A percentile compares a stretch with the other conserved stretches of the same genome.
phyloP scores from a whole-genome alignment of 345 rosid species.

The Sisymbrium irio region DNA sequence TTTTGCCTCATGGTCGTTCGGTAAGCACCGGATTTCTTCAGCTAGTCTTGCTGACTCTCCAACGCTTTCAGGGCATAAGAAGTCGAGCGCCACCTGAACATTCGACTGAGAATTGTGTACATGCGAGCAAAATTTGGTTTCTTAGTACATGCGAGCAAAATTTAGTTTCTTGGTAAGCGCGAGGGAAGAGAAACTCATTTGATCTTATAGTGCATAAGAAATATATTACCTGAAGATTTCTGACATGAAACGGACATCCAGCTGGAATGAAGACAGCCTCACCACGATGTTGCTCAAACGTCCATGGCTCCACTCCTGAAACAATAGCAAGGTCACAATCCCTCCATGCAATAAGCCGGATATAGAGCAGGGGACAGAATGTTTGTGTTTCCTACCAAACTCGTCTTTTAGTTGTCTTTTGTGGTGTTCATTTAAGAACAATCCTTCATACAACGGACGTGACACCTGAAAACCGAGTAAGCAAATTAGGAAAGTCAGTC shows the following conservation, averaged over 20 bases:
- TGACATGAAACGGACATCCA: slow-evolving; percentile 89
- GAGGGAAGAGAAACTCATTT: not conserved
- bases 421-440: slow-evolving; percentile 58
- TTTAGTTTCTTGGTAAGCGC: not conserved
- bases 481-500: slow-evolving; percentile 18
- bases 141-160: too few species aligned
- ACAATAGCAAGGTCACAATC: slow-evolving; percentile 2
- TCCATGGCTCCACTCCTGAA: slow-evolving; percentile 94
- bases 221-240: slow-evolving; percentile 62
- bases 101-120: slow-evolving; percentile 61
- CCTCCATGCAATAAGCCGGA: slow-evolving; percentile 14
- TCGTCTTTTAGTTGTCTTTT: slow-evolving; percentile 67
- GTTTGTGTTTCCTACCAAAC: slow-evolving; percentile 51
- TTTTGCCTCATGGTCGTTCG: slow-evolving; percentile 83
- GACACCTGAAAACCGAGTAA: slow-evolving; percentile 49
- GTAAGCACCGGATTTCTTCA: slow-evolving; percentile 80
- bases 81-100: slow-evolving; percentile 87
- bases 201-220: not conserved
- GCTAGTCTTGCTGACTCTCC: slow-evolving; percentile 75
- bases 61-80: slow-evolving; percentile 90
- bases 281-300: slow-evolving; percentile 75
- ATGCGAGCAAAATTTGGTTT: too few species aligned
- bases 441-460: slow-evolving; percentile 56
- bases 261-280: slow-evolving; percentile 91
- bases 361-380: not conserved